Evolutionary conservation across 2,329 filamentous ascomycete species (phyloP), one percentile per base, ranked within the genome.

Genomic region (Trichoderma endophyticum): DNA sequence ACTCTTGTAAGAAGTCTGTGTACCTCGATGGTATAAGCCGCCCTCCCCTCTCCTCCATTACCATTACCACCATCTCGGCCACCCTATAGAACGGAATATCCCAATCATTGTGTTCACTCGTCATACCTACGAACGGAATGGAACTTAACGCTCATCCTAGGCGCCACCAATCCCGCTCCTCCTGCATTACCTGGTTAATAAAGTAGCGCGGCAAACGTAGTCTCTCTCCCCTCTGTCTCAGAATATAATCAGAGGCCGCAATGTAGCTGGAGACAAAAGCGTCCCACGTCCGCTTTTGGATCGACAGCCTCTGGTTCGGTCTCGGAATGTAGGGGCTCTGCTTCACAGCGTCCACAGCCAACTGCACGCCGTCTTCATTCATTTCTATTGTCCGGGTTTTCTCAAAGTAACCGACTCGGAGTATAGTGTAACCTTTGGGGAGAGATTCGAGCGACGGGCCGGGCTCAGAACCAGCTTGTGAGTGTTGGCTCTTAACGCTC

Each of bases 401-500:
- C 65, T 80, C 78, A 69, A 80, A 81, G 69, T 81, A 77, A 1
- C 80, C 54, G 3, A 80, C 65, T 76, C 78, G 81, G 2, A 81
- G 72, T 14, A 73, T 63, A 3, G 70, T 75, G 14, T 34, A 7
- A 9, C n/a, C 43, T 21, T 21, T 4, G 21, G n/a, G 28, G 43
- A 51, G 39, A n/a, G 36, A 39, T 39, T 3, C 26, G 18, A 21
- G 62, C 11, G 7, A 39, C 14, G 14, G 14, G 5, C 34, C 34
- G 34, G 34, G 34, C 34, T 6, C 12, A 39, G 15, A n/a, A n/a
- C 39, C 39, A n/a, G 15, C 15, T n/a, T 8, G 39, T n/a, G 39
- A n/a, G 18, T 0, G 7, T 43, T 43, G 39, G 3, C 39, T n/a
- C 39, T 9, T 18, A 18, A 43, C 15, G 15, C 39, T 43, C 15